phyloP scores from a whole-genome alignment of 345 rosid genomes.

The Rhizophora mangle region DNA sequence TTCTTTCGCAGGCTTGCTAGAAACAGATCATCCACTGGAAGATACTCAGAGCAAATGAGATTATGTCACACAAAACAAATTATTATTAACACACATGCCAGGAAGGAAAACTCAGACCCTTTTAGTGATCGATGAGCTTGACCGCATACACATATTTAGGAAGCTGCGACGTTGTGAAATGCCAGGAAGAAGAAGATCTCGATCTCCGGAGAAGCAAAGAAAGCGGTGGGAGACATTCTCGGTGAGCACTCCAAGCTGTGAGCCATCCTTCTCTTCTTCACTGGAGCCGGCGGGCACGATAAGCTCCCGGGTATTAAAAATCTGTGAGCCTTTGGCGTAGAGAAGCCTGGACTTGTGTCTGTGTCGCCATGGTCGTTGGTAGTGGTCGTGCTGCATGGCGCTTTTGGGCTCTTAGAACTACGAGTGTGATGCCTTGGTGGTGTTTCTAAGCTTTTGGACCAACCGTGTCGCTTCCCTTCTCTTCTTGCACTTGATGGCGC shows the following conservation, averaged over 20 bases:
- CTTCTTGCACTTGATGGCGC: constrained; percentile 16
- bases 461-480: constrained; percentile 4
- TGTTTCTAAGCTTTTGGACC: not conserved
- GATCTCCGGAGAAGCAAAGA: constrained; percentile 32
- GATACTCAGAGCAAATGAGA: too few species aligned
- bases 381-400: not conserved
- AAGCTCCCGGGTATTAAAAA: constrained; percentile 27
- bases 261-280: constrained; percentile 30
- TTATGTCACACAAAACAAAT: too few species aligned
- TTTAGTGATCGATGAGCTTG: too few species aligned
- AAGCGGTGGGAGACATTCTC: constrained; percentile 20
- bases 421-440: not conserved
- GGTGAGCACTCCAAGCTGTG: constrained; percentile 2
- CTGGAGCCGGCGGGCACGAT: constrained; percentile 42
- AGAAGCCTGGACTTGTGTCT: not conserved
- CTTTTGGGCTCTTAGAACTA: not conserved
- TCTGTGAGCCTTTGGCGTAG: constrained; percentile 33
- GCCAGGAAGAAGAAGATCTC: constrained; percentile 42
- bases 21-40: too few species aligned
- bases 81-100: too few species aligned
- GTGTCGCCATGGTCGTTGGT: not conserved
- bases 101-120: too few species aligned
- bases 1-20: too few species aligned
- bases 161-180: constrained; percentile 17
- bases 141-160: not conserved